Percentiles rank a stretch among this genome's conserved stretches.
phyloP scores from a whole-genome alignment of 106 monocot species.

The Dendrobium huoshanense region DNA sequence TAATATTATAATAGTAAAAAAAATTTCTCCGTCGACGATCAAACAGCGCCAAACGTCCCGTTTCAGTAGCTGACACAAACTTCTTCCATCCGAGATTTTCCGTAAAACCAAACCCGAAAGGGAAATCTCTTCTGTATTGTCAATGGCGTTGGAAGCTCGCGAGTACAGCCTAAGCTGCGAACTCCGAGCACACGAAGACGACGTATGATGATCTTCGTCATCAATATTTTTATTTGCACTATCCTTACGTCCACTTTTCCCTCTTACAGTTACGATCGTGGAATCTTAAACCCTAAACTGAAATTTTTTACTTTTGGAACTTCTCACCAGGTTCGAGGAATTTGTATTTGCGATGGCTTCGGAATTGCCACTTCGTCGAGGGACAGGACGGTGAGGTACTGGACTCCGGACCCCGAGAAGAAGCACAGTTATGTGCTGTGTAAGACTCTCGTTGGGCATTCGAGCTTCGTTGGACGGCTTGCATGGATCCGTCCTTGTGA shows the following conservation, averaged over 20 bases:
- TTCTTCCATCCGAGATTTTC: too few species aligned
- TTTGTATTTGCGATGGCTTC: conserved; percentile 60
- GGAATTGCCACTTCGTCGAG: conserved; percentile 86
- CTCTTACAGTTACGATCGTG: neutral
- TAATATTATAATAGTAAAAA: too few species aligned
- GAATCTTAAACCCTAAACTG: neutral
- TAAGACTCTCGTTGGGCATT: conserved; percentile 66
- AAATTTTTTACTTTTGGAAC: neutral
- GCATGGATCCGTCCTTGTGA: conserved; percentile 77
- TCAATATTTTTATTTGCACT: neutral
- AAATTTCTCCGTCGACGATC: too few species aligned
- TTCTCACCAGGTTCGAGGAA: conserved; percentile 59
- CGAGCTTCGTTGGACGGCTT: conserved; percentile 89
- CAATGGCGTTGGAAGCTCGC: conserved; percentile 40
- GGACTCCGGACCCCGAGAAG: conserved; percentile 51
- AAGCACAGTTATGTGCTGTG: conserved; percentile 35
- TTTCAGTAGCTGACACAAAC: too few species aligned
- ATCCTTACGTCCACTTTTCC: neutral
- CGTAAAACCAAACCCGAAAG: too few species aligned
- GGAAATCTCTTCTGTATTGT: neutral
- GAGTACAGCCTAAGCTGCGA: conserved; percentile 63
- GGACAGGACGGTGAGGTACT: conserved; percentile 73
- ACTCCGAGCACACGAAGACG: conserved; percentile 84
- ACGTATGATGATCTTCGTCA: conserved; percentile 32
- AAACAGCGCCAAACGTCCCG: too few species aligned